Base-by-base conservation (phyloP, 1,284 basidiomycete genomes). In the Trichosporon sp. region DNA sequence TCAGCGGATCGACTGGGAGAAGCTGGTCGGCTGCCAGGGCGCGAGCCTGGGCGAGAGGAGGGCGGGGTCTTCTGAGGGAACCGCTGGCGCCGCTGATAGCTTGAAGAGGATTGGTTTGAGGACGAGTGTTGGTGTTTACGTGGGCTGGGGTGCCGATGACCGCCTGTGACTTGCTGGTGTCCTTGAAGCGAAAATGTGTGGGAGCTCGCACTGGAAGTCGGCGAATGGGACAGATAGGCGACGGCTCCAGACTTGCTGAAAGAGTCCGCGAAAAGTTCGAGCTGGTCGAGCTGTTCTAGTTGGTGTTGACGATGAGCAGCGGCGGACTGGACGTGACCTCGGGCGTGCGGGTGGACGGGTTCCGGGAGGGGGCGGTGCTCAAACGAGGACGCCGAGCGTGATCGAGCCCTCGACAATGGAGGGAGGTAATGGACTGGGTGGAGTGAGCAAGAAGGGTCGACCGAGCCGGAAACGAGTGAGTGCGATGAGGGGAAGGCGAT, bases 401-500 rank as follows among this genome's bases (percentile, higher is more conserved):
- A 60, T 31, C 29, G 56, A 15, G 29, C 27, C 31, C 56, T 60
- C 56, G 56, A 60, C 15, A 60, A 8, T n/a, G 56, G 56, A 60
- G 56, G 56, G 27, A 32, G 29, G 29, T 31, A n/a, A 31, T 60
- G 56, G 31, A 60, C 56, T 60, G 56, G 29, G 27, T 60, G n/a
- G 27, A 3, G 56, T 60, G 56, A 60, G 56, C 56, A 60, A 60
- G 56, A 18, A 31, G 27, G 11, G 27, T 32, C 11, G 23, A 51
- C 23, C 3, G 12, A 21, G 27, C 29, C 56, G 56, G 25, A 27
- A 31, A 4, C 29, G 29, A 29, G 23, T 32, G 29, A 31, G 29
- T n/a, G 56, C 18, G 56, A 60, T 32, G 56, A 60, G 56, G 27
- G 56, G 29, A 60, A 60, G 56, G 56, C 56, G 56, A 60, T 60